Percentiles rank a stretch among this genome's conserved stretches.
Conservation (phyloP, 768 basidiomycete genomes). For the Thelephora ganbajun region DNA sequence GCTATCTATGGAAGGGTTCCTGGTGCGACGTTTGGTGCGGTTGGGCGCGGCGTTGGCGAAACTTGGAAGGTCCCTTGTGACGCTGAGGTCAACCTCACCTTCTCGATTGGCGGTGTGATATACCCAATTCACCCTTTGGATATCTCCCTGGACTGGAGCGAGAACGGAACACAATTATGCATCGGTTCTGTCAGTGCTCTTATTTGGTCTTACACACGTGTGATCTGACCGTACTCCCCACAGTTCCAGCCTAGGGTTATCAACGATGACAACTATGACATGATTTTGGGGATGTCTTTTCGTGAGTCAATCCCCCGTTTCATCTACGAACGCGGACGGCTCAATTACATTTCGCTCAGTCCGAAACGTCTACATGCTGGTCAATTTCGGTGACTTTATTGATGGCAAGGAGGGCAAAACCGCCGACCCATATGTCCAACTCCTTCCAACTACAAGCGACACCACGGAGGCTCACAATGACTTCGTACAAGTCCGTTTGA, state of each 20-base stretch:
- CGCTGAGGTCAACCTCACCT: conserved; percentile 19
- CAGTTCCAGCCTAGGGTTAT: conserved; percentile 20
- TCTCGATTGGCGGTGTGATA: conserved; percentile 18
- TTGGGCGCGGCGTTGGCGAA: conserved; percentile 8
- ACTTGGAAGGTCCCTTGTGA: conserved; percentile 21
- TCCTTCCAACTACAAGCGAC: conserved; percentile 15
- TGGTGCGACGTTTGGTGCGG: conserved; percentile 14
- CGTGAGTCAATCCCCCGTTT: conserved; percentile 12
- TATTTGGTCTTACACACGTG: neutral
- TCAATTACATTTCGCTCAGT: conserved; percentile 12
- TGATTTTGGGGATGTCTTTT: conserved; percentile 24
- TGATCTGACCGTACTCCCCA: neutral
- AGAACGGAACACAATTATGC: conserved; percentile 16
- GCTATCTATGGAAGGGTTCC: conserved; percentile 22
- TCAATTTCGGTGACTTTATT: conserved; percentile 23
- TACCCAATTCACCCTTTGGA: conserved; percentile 23
- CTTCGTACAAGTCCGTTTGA: conserved; percentile 18
- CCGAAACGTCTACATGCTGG: conserved; percentile 22
- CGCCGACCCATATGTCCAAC: conserved; percentile 20
- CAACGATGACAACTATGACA: conserved; percentile 14
- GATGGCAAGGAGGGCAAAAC: conserved; percentile 17
- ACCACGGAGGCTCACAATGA: conserved; percentile 17
- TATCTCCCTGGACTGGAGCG: conserved; percentile 12
- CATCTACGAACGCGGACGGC: neutral
- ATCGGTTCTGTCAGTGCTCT: conserved; percentile 15